Evolutionary conservation across 1,284 basidiomycete genomes (phyloP).

Genomic region (Ceratobasidium sp.): DNA sequence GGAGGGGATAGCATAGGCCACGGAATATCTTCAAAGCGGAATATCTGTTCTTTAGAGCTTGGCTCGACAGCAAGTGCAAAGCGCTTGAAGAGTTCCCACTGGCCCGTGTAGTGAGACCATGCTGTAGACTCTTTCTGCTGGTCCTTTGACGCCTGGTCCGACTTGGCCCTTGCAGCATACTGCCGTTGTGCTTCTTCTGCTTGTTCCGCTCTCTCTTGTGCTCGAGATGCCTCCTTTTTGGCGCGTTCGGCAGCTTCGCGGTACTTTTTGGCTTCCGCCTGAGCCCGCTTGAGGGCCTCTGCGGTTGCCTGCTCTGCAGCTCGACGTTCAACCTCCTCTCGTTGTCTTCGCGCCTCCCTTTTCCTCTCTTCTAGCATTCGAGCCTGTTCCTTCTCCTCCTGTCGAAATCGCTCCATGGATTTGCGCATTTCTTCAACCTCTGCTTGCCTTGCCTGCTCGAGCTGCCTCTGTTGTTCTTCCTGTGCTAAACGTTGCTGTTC

Average conservation of each 20-base stretch:
- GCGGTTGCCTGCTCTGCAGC: neutral
- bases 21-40: constrained; percentile 38
- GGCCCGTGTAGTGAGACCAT: constrained; percentile 12
- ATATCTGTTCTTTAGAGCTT: neutral
- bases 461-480: neutral
- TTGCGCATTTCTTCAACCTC: constrained; percentile 1
- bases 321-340: constrained; percentile 3
- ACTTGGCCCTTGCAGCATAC: neutral
- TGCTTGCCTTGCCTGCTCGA: neutral
- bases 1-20: constrained; percentile 30
- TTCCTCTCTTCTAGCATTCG: constrained; percentile 16
- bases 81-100: constrained; percentile 29
- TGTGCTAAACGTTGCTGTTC: neutral
- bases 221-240: neutral
- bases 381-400: constrained; percentile 25
- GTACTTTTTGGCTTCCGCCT: neutral
- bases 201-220: constrained; percentile 14
- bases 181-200: constrained; percentile 18
- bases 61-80: neutral
- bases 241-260: constrained; percentile 10
- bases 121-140: constrained; percentile 4
- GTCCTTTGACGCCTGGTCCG: neutral
- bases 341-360: neutral
- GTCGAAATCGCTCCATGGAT: neutral
- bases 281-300: neutral